Evolutionary conservation across 768 basidiomycete species (phyloP).

Genomic region (Tephrocybe sp.): DNA sequence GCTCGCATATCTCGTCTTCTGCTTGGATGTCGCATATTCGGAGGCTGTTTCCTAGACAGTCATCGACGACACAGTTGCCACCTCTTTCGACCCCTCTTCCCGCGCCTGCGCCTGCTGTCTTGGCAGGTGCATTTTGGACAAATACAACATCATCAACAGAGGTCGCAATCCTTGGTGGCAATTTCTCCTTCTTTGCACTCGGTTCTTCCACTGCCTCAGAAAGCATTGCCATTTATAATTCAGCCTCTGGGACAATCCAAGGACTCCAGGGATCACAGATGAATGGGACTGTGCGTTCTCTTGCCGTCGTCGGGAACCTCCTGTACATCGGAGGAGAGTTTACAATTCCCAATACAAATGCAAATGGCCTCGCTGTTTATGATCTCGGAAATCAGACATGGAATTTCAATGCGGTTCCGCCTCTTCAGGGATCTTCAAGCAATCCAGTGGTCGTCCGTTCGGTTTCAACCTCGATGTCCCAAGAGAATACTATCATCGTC

Average conservation of each 20-base stretch:
- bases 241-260: slow-evolving; percentile 41
- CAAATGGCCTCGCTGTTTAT: slow-evolving; percentile 77
- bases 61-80: slow-evolving; percentile 35
- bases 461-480: slow-evolving; percentile 59
- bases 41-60: slow-evolving; percentile 51
- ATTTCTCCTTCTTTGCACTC: slow-evolving; percentile 63
- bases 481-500: slow-evolving; percentile 65
- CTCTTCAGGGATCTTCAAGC: slow-evolving; percentile 56
- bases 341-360: slow-evolving; percentile 50
- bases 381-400: slow-evolving; percentile 66
- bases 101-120: slow-evolving; percentile 72
- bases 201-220: slow-evolving; percentile 39
- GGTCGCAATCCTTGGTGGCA: slow-evolving; percentile 83
- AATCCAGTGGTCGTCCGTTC: slow-evolving; percentile 65
- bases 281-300: slow-evolving; percentile 72
- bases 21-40: slow-evolving; percentile 51
- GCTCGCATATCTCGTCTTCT: slow-evolving; percentile 30
- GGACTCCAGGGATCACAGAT: slow-evolving; percentile 61
- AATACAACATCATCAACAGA: slow-evolving; percentile 66
- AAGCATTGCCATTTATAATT: slow-evolving; percentile 73
- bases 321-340: slow-evolving; percentile 89
- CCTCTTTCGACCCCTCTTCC: slow-evolving; percentile 55
- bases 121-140: slow-evolving; percentile 88
- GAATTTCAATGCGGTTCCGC: slow-evolving; percentile 54
- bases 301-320: slow-evolving; percentile 66